These are phyloP conservation scores for Naganishia randhawae DNA, from an alignment of 768 basidiomycete species.

Conservation along the genomic window DNA sequence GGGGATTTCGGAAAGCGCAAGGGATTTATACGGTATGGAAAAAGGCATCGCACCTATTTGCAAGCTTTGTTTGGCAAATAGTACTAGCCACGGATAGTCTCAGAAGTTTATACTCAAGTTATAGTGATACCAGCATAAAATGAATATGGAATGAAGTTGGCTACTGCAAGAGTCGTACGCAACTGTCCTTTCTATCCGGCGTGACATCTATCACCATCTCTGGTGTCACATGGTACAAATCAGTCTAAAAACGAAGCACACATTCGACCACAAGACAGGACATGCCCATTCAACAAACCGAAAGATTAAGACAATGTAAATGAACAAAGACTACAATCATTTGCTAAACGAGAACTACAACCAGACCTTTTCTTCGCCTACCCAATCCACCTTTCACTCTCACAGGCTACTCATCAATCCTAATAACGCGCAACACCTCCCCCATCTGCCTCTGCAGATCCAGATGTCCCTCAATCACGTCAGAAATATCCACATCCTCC, in stretches of 20 bases:
- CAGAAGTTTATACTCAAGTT: neutral
- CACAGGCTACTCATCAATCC: constrained; percentile 38
- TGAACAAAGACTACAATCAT: no score
- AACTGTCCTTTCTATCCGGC: no score
- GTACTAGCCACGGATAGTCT: neutral
- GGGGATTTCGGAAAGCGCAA: neutral
- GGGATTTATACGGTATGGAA: neutral
- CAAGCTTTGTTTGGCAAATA: neutral
- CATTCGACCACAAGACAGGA: no score
- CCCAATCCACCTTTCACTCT: neutral
- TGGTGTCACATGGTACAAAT: no score
- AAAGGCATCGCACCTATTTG: neutral
- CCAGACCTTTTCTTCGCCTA: neutral
- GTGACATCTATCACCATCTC: no score
- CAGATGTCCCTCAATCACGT: constrained; percentile 50
- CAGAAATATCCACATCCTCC: constrained; percentile 50
- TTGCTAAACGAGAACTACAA: no score
- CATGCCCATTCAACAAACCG: no score
- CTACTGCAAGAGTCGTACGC: no score
- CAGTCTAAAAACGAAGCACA: no score
- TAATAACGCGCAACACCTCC: constrained; percentile 42
- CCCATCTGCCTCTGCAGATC: constrained; percentile 48
- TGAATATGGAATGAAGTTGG: no score
- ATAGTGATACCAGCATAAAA: neutral
- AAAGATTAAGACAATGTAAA: no score